Evolutionary conservation across 2,329 filamentous ascomycete species (phyloP).

Genomic region (Colletotrichum magnum): DNA sequence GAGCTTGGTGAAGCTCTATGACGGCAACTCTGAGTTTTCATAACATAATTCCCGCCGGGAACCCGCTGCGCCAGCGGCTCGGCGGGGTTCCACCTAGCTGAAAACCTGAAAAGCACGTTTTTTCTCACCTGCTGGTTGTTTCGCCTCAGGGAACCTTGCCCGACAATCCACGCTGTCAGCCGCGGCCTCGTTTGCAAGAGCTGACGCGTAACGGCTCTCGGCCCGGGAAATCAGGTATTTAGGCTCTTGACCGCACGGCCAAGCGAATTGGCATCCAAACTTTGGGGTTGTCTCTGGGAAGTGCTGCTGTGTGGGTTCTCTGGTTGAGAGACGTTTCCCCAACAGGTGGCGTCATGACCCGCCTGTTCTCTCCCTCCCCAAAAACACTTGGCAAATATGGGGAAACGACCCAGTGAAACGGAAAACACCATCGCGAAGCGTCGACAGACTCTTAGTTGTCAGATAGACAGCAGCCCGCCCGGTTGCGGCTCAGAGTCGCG

Average conservation of each 20-base stretch:
- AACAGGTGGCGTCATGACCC: constrained; percentile 1
- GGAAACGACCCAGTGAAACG: constrained; percentile 13
- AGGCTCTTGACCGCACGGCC: neutral
- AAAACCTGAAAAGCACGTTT: neutral
- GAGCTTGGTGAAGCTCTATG: constrained; percentile 16
- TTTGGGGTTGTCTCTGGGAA: neutral
- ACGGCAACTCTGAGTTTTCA: constrained; percentile 37
- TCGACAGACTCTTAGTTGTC: neutral
- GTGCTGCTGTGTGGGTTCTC: neutral
- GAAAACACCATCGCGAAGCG: constrained; percentile 9
- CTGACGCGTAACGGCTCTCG: neutral
- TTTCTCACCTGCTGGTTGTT: neutral
- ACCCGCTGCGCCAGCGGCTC: constrained; percentile 23
- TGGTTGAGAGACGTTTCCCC: neutral
- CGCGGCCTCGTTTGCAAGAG: neutral
- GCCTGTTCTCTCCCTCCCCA: constrained; percentile 1
- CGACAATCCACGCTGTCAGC: too few relatives aligned
- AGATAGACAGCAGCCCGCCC: neutral
- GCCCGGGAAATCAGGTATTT: neutral
- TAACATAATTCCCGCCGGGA: constrained; percentile 38
- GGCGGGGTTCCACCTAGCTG: constrained; percentile 29
- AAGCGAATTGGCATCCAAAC: neutral
- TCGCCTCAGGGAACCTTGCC: neutral
- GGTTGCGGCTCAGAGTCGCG: neutral
- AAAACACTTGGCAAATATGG: constrained; percentile 9